Conservation (phyloP, 345 rosid species). For the Mercurialis annua region DNA sequence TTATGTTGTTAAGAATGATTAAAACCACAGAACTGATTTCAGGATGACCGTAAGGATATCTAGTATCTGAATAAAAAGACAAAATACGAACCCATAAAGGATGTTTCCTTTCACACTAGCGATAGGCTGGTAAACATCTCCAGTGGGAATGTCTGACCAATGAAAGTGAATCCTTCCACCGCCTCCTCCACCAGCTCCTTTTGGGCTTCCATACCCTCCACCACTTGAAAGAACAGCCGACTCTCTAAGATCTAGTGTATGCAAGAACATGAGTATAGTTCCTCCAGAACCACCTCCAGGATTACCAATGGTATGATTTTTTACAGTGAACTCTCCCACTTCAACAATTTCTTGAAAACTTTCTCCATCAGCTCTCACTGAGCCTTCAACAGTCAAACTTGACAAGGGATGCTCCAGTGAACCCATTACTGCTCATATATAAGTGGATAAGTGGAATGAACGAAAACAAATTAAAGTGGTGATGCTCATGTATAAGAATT, state of each 20-base stretch:
- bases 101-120: constrained; percentile 80
- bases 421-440: constrained; percentile 86
- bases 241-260: constrained; percentile 50
- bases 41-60: background rate
- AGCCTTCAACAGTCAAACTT: constrained; percentile 71
- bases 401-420: constrained; percentile 90
- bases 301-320: constrained; percentile 34
- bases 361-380: constrained; percentile 83
- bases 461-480: constrained; percentile 6
- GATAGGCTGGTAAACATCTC: constrained; percentile 97
- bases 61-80: background rate
- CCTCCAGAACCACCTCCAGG: constrained; percentile 99
- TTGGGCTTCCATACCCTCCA: constrained; percentile 84
- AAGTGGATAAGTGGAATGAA: constrained; percentile 26
- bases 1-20: background rate
- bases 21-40: background rate
- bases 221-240: constrained; percentile 75
- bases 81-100: constrained; percentile 53
- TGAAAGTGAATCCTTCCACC: constrained; percentile 99
- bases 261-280: constrained; percentile 76
- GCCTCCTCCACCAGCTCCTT: constrained; percentile 91
- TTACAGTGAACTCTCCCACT: constrained; percentile 24
- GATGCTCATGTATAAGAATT: constrained; percentile 5
- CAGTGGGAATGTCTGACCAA: constrained; percentile 95
- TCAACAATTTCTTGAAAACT: constrained; percentile 39